Conservation (phyloP, 2,329 filamentous ascomycete genomes). For the Scleromitrula shiraiana region DNA sequence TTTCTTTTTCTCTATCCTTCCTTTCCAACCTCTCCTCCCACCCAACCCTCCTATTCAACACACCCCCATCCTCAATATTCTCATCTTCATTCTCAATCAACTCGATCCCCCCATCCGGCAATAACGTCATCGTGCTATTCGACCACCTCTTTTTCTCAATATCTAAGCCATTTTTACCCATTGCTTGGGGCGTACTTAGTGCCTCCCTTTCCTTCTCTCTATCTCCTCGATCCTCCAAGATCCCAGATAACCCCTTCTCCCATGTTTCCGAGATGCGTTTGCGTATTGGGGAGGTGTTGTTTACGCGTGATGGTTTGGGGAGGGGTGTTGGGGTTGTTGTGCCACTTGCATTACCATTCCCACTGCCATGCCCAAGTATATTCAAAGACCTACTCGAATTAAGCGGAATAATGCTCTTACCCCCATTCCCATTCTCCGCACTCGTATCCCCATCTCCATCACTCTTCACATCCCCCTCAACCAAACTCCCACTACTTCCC, state of each 20-base stretch:
- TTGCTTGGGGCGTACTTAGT: conserved; percentile 1
- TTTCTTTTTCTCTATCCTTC: background rate
- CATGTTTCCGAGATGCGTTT: background rate
- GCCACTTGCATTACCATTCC: background rate
- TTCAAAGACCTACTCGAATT: background rate
- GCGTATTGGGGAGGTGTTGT: background rate
- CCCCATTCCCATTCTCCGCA: no score
- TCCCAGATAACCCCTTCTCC: background rate
- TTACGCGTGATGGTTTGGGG: background rate
- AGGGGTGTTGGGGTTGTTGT: background rate
- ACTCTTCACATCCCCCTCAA: no score
- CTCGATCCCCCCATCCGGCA: background rate
- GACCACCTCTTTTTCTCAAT: conserved; percentile 5
- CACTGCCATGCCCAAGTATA: background rate
- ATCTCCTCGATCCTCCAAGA: background rate
- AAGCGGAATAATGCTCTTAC: no score
- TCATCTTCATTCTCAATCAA: conserved; percentile 1
- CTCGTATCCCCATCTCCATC: no score
- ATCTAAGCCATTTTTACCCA: conserved; percentile 1
- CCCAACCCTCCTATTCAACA: conserved; percentile 3
- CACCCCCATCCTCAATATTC: background rate
- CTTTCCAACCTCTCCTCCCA: background rate
- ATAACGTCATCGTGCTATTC: background rate
- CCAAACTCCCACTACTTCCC: no score
- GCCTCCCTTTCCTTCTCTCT: no score